These are phyloP conservation scores for Fusarium sp. DNA, from an alignment of 2,329 filamentous ascomycete species.

Conservation along the genomic window DNA sequence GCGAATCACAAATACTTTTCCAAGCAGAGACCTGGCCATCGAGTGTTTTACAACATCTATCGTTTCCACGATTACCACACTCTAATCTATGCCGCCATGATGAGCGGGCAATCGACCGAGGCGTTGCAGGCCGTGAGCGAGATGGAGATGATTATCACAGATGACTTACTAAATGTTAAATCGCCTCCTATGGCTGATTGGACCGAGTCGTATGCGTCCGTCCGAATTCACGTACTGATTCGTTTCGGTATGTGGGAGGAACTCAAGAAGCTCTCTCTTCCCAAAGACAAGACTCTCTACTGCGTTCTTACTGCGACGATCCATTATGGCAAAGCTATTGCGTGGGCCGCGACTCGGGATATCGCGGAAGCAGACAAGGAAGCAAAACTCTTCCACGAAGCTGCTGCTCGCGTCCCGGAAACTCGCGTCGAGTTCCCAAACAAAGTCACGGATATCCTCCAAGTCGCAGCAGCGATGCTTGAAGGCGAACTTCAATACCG, in stretches of 20 bases:
- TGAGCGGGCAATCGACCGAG: slow-evolving; percentile 74
- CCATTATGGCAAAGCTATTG: slow-evolving; percentile 79
- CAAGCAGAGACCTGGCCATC: slow-evolving; percentile 63
- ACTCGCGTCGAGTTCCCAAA: not conserved
- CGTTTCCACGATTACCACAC: slow-evolving; percentile 82
- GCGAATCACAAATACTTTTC: slow-evolving; percentile 76
- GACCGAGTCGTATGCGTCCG: slow-evolving; percentile 78
- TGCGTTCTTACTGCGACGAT: slow-evolving; percentile 77
- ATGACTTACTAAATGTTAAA: slow-evolving; percentile 72
- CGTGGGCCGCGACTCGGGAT: slow-evolving; percentile 67
- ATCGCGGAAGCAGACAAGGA: not conserved
- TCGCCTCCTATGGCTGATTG: slow-evolving; percentile 84
- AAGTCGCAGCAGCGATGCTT: not conserved
- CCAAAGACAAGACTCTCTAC: slow-evolving; percentile 72
- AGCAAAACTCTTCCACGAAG: not conserved
- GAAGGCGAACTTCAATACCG: not conserved
- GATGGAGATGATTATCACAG: slow-evolving; percentile 74
- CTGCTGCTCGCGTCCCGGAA: not conserved
- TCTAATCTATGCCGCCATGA: slow-evolving; percentile 83
- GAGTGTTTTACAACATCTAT: slow-evolving; percentile 83
- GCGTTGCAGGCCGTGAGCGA: slow-evolving; percentile 72
- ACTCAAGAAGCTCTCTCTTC: slow-evolving; percentile 69
- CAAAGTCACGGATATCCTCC: not conserved
- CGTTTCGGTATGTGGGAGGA: slow-evolving; percentile 83
- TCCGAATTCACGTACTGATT: slow-evolving; percentile 78